Conservation (phyloP, 208 protist genomes). For the Trypanosoma avium region DNA sequence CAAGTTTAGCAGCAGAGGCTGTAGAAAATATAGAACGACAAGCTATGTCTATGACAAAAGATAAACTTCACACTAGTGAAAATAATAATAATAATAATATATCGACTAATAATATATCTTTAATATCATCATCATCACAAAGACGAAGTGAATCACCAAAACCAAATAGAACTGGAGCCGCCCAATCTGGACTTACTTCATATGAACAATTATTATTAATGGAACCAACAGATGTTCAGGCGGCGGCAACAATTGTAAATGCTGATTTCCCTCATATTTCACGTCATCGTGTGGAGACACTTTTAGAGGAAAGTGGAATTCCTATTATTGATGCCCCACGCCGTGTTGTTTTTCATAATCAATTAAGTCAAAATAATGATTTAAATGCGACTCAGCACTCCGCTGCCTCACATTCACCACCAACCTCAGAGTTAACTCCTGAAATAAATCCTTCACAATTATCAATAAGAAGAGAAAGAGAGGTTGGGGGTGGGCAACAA, state of each 20-base stretch:
- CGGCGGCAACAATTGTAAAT: slow-evolving; percentile 37
- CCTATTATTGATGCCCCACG: no score
- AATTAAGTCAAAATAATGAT: no score
- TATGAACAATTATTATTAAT: slow-evolving; percentile 67
- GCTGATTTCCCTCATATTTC: slow-evolving; percentile 60
- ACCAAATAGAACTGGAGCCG: not conserved
- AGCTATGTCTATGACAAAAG: slow-evolving; percentile 1
- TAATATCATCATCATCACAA: not conserved
- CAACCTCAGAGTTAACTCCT: no score
- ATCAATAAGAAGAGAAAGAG: not conserved
- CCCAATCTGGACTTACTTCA: slow-evolving; percentile 3
- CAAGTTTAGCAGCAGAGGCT: slow-evolving; percentile 54
- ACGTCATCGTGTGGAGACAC: slow-evolving; percentile 41
- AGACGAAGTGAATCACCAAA: slow-evolving; percentile 1
- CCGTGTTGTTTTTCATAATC: no score
- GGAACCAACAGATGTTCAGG: slow-evolving; percentile 55
- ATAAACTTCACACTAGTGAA: slow-evolving; percentile 5
- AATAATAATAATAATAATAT: not conserved
- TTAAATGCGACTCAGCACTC: slow-evolving; percentile 13
- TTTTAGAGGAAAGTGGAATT: slow-evolving; percentile 59
- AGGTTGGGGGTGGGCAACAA: not conserved
- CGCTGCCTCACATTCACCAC: slow-evolving; percentile 12
- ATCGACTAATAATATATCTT: no score
- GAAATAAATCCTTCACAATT: no score
- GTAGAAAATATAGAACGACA: slow-evolving; percentile 41